Percentiles rank a stretch among this genome's conserved stretches.
These are phyloP conservation scores for Pelargonium myrrhifolium DNA, from an alignment of 441 rosid genomes.

Conservation along the genomic window DNA sequence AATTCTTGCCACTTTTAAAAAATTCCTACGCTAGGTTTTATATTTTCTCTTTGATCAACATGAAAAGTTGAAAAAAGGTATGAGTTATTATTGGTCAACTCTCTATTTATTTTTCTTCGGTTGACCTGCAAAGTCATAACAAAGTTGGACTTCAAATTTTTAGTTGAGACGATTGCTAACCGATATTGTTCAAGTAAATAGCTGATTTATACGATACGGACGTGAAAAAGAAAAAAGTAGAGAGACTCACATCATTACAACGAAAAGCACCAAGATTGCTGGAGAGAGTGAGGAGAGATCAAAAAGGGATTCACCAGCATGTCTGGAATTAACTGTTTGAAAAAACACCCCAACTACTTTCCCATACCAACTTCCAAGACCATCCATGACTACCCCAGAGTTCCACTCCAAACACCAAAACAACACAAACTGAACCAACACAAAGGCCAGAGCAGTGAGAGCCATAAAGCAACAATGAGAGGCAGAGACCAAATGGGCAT, in stretches of 20 bases:
- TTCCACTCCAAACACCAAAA: slow-evolving; percentile 17
- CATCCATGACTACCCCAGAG: slow-evolving; percentile 11
- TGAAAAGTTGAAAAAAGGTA: no score
- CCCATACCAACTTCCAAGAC: slow-evolving; percentile 17
- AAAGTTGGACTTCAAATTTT: no score
- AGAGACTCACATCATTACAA: slow-evolving; percentile 52
- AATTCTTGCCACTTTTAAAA: no score
- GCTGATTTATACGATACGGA: no score
- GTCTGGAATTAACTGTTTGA: slow-evolving; percentile 43
- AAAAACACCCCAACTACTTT: slow-evolving; percentile 37
- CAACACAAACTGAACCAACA: slow-evolving; percentile 8
- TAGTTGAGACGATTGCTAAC: no score
- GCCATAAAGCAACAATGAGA: slow-evolving; percentile 24
- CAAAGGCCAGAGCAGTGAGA: slow-evolving; percentile 32
- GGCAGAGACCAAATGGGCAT: slow-evolving; percentile 33
- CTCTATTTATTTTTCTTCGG: no score
- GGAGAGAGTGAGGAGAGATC: slow-evolving; percentile 44
- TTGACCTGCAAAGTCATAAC: no score
- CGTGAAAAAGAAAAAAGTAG: no score
- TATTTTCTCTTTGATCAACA: no score
- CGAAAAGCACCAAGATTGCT: slow-evolving; percentile 41
- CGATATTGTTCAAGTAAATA: no score
- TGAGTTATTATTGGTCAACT: no score
- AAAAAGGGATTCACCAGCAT: slow-evolving; percentile 43
- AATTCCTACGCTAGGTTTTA: no score